Base-by-base conservation (phyloP, 805 yeast genomes). In the Spencermartinsiella europaea region DNA sequence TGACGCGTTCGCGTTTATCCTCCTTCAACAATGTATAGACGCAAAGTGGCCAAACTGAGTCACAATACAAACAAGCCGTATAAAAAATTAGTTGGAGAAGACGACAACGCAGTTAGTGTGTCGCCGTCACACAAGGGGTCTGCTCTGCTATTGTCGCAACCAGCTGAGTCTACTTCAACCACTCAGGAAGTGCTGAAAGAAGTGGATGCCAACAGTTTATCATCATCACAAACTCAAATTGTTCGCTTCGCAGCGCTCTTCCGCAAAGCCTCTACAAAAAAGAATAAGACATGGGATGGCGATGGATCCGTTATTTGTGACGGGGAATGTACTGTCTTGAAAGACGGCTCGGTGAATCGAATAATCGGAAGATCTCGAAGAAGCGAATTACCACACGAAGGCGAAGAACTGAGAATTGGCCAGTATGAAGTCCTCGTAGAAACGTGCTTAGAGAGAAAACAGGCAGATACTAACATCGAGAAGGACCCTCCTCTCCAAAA, bases 281-380 rank as follows among this genome's bases (percentile, higher is more conserved):
- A 91, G 70, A 80, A 89, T 63, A 90, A 90, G 61, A 81, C 88
- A 0, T 93, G 99, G 99, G 95, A 87, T 46, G 95, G 95, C 2
- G 98, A 93, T 66, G 98, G 96, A 0, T 64, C 67, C 28, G 67
- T 83, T 14, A 55, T 65, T n/a, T 51, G 52, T 25, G 47, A 44
- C 10, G 51, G 52, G 15, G 52, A 49, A 1, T 16, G 33, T 2
- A 62, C 60, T 1, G 27, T 56, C 0, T 39, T 68, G 7, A 57
- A 58, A 38, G 60, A 58, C 42, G 65, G 57, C 8, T 21, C 38
- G 3, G 59, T 56, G 1, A 48, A 46, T n/a, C 40, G 39, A 12
- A 14, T 60, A 14, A 14, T 44, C 2, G 36, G 31, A 44, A 22
- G 41, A 15, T 21, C 44, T 12, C 19, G 19, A 14, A 38, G 37